Evolutionary conservation across 2,329 filamentous ascomycete species (phyloP).

Genomic region (Fusarium sterilihyphosum): DNA sequence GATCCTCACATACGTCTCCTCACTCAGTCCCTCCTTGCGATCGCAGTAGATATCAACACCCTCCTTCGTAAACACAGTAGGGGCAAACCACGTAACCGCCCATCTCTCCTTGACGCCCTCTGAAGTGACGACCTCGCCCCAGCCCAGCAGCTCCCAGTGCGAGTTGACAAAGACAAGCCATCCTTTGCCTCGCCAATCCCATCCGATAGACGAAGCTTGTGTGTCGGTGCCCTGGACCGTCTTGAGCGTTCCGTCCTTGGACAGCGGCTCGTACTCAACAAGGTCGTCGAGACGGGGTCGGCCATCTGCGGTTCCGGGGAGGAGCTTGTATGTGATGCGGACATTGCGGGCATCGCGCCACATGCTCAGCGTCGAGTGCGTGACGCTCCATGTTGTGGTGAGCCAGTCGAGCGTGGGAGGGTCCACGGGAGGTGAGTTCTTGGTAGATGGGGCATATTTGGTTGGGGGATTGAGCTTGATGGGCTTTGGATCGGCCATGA

Average conservation of each 20-base stretch:
- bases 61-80: conserved; percentile 84
- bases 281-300: conserved; percentile 71
- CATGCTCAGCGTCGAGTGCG: conserved; percentile 80
- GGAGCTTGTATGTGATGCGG: conserved; percentile 75
- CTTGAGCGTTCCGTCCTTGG: conserved; percentile 61
- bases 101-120: conserved; percentile 65
- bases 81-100: conserved; percentile 86
- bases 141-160: conserved; percentile 85
- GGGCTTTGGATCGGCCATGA: conserved; percentile 30
- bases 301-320: conserved; percentile 54
- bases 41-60: conserved; percentile 83
- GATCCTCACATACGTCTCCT: conserved; percentile 66
- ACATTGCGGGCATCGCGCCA: conserved; percentile 85
- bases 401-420: conserved; percentile 68
- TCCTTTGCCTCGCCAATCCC: conserved; percentile 84
- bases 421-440: conserved; percentile 45
- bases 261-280: conserved; percentile 73
- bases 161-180: conserved; percentile 76
- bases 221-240: conserved; percentile 73
- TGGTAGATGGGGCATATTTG: conserved; percentile 54
- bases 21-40: conserved; percentile 66
- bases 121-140: conserved; percentile 64
- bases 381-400: conserved; percentile 75
- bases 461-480: conserved; percentile 54
- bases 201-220: conserved; percentile 52